Percentiles rank a stretch among this genome's conserved stretches.
These are phyloP conservation scores for Paraurostyla sp. DNA, from an alignment of 73 alveolate genomes.

Conservation along the genomic window DNA sequence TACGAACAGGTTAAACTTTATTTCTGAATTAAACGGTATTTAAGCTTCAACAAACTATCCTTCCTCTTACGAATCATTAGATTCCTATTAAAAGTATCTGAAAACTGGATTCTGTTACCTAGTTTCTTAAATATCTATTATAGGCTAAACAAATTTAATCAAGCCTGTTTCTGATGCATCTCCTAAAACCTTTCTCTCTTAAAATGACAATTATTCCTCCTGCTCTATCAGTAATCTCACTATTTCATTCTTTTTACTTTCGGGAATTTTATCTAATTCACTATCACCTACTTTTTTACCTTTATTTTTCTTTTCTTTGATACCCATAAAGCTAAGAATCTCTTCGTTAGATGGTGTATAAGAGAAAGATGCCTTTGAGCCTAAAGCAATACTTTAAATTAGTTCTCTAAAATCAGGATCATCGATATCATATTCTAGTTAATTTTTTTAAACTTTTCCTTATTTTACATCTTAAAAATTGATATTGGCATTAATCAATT, in stretches of 20 bases:
- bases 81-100: no score
- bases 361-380: conserved; percentile 52
- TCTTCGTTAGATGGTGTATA: no score
- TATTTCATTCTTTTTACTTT: not conserved
- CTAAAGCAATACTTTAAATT: conserved; percentile 23
- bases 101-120: conserved; percentile 75
- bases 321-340: no score
- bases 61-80: no score
- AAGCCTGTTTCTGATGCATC: no score
- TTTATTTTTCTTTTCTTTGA: conserved; percentile 32
- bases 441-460: no score
- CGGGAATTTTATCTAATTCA: no score
- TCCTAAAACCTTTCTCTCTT: no score
- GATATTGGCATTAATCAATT: no score
- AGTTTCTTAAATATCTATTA: not conserved
- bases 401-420: conserved; percentile 49
- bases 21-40: no score
- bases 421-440: conserved; percentile 18
- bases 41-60: no score
- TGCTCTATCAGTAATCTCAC: not conserved
- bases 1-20: not conserved
- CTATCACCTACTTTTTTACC: not conserved
- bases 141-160: conserved; percentile 58
- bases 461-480: no score
- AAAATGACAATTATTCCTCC: not conserved